Evolutionary conservation across 2,329 filamentous ascomycete species (phyloP).

Genomic region (Trichoderma pleuroti): DNA sequence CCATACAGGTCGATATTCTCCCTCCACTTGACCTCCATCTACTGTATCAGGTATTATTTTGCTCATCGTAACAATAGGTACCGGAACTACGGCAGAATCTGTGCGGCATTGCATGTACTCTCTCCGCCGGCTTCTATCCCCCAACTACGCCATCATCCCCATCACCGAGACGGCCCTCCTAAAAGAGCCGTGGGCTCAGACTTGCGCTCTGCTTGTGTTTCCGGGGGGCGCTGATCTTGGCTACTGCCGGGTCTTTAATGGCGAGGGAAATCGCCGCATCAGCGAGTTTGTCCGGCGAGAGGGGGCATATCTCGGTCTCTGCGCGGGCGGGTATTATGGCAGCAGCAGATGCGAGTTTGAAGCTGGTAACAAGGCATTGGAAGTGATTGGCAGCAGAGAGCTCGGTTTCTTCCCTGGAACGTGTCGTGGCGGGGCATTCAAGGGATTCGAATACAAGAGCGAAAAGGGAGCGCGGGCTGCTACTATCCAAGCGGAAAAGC

Average conservation of each 20-base stretch:
- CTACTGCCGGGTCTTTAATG: constrained; percentile 85
- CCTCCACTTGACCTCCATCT: neutral
- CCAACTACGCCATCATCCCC: constrained; percentile 89
- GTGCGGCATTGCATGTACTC: constrained; percentile 87
- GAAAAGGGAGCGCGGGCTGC: constrained; percentile 78
- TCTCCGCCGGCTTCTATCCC: constrained; percentile 78
- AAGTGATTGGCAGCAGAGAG: constrained; percentile 82
- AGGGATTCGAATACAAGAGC: constrained; percentile 85
- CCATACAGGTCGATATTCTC: constrained; percentile 66
- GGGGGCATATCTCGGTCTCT: constrained; percentile 85
- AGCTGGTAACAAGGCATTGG: constrained; percentile 70
- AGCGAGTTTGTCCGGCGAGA: constrained; percentile 80
- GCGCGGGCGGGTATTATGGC: constrained; percentile 92
- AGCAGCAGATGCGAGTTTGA: constrained; percentile 83
- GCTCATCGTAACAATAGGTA: constrained; percentile 51
- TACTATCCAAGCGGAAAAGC: constrained; percentile 60
- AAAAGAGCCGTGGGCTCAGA: constrained; percentile 85
- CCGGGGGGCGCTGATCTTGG: constrained; percentile 92
- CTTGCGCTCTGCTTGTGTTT: constrained; percentile 85
- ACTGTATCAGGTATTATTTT: neutral
- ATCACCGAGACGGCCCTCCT: constrained; percentile 74
- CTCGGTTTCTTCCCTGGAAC: constrained; percentile 83
- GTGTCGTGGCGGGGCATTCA: constrained; percentile 82
- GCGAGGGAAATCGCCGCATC: constrained; percentile 80
- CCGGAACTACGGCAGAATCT: constrained; percentile 81